Conservation (phyloP, 176 grass and related monocot species). For the Melocanna baccifera region DNA sequence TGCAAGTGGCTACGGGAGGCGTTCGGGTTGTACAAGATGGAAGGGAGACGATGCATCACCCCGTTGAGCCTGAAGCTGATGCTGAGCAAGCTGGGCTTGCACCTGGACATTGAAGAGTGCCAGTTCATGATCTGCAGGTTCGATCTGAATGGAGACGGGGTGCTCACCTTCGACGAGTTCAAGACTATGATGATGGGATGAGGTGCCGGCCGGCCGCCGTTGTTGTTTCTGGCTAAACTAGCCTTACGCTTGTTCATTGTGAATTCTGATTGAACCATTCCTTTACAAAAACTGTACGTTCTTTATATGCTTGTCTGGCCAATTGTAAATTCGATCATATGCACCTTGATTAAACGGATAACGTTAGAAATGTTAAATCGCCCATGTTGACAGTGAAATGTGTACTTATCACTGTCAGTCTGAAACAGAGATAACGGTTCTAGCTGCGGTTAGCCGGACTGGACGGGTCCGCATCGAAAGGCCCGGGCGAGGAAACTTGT, state of each 20-base stretch:
- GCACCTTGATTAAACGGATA: neutral
- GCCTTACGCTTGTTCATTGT: neutral
- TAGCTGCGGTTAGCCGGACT: neutral
- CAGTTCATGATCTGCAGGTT: slow-evolving; percentile 31
- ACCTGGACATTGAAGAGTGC: slow-evolving; percentile 23
- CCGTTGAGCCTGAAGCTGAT: slow-evolving; percentile 24
- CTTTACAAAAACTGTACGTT: neutral
- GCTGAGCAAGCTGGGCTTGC: slow-evolving; percentile 10
- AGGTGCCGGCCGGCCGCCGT: no score
- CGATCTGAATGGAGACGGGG: slow-evolving; percentile 34
- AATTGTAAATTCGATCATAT: neutral
- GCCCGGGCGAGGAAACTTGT: no score
- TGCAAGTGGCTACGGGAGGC: slow-evolving; percentile 2
- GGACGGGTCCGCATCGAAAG: neutral
- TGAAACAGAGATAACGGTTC: neutral
- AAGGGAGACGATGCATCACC: slow-evolving; percentile 30
- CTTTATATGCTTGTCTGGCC: neutral
- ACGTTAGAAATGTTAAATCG: neutral
- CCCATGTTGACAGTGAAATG: neutral
- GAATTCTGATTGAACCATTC: neutral
- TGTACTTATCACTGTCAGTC: neutral
- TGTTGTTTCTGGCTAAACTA: neutral
- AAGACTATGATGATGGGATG: slow-evolving; percentile 31
- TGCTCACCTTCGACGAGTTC: slow-evolving; percentile 45
- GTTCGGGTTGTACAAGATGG: slow-evolving; percentile 41